These are phyloP conservation scores for Climacium dendroides DNA, from an alignment of 225 moss, liverwort and hornwort species.

Conservation along the genomic window DNA sequence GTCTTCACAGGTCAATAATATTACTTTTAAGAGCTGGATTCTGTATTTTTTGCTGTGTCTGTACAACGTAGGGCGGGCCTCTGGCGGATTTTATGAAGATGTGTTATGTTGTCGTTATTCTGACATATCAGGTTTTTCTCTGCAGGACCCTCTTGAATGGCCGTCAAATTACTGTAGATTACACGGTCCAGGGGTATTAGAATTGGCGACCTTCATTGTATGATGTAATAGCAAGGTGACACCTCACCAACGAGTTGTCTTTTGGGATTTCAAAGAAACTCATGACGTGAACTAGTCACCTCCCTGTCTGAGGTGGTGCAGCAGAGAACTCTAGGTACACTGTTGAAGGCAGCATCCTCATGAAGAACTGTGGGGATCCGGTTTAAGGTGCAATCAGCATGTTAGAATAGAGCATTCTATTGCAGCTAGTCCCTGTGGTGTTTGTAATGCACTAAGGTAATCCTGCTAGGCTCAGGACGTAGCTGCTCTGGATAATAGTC, in stretches of 20 bases:
- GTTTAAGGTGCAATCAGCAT: background rate
- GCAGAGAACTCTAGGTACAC: background rate
- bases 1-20: conserved; percentile 56
- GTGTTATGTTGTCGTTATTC: background rate
- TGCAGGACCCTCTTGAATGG: conserved; percentile 78
- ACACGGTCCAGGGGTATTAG: conserved; percentile 55
- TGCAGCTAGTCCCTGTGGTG: background rate
- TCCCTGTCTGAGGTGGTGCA: background rate
- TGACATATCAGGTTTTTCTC: background rate
- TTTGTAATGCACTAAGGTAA: background rate
- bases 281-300: background rate
- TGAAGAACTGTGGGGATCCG: background rate
- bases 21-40: background rate
- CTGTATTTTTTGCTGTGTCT: background rate
- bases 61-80: background rate
- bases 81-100: background rate
- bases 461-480: background rate
- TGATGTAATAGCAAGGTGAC: background rate
- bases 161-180: conserved; percentile 86
- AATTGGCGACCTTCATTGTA: background rate
- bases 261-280: background rate
- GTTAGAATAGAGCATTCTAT: background rate
- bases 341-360: background rate
- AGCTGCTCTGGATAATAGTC: background rate
- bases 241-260: background rate